Percentiles rank a stretch among this genome's conserved stretches.
These are phyloP conservation scores for Penicillium roqueforti DNA, from an alignment of 495 filamentous ascomycete species.

Conservation along the genomic window DNA sequence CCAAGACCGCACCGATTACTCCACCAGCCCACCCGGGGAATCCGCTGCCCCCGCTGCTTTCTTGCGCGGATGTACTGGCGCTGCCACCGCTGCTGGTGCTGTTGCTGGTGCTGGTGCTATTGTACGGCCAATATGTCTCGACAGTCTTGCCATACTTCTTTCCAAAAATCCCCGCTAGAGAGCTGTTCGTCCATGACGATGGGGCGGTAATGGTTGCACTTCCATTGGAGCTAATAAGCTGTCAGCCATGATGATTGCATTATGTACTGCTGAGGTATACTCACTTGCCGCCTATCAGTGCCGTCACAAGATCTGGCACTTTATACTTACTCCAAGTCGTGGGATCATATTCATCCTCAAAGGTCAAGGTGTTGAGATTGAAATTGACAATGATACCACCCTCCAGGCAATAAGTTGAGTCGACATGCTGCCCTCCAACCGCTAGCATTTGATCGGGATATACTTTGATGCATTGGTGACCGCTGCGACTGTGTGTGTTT, in stretches of 20 bases:
- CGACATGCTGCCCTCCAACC: conserved; percentile 52
- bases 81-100: not conserved
- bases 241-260: not conserved
- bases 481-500: conserved; percentile 48
- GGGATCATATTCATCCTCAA: conserved; percentile 60
- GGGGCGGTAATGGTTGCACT: conserved; percentile 54
- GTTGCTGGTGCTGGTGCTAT: conserved; percentile 7
- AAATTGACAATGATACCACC: conserved; percentile 56
- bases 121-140: conserved; percentile 58
- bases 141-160: conserved; percentile 55
- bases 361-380: conserved; percentile 56
- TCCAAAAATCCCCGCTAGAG: conserved; percentile 50
- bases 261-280: conserved; percentile 11
- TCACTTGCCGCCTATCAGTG: conserved; percentile 59
- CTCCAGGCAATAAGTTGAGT: conserved; percentile 42
- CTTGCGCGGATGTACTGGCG: not conserved
- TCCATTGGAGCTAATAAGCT: conserved; percentile 39
- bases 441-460: conserved; percentile 73
- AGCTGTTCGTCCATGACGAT: conserved; percentile 47
- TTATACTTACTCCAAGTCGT: conserved; percentile 51
- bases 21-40: conserved; percentile 59
- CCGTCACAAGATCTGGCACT: conserved; percentile 54
- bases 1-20: conserved; percentile 63
- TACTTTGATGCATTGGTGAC: conserved; percentile 61
- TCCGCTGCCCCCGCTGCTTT: conserved; percentile 23